Percentiles rank a stretch among this genome's conserved stretches.
Evolutionary conservation across 2,329 filamentous ascomycete species (phyloP).

Genomic region (Saccharata proteae): DNA sequence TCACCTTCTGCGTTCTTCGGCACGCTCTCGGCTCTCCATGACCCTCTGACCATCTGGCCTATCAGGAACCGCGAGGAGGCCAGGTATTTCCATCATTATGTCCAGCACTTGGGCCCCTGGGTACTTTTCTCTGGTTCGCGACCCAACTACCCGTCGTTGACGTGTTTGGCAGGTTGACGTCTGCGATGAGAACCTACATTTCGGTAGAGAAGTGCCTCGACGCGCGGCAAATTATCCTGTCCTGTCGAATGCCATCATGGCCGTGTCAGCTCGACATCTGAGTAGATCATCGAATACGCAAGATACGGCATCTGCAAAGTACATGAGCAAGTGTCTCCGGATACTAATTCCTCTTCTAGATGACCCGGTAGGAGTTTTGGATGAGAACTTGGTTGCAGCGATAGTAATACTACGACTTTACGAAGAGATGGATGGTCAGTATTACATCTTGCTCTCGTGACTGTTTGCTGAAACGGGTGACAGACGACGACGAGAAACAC

Average conservation of each 20-base stretch:
- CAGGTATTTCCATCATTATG: conserved; percentile 4
- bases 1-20: no score
- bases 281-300: conserved; percentile 24
- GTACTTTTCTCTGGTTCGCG: conserved; percentile 1
- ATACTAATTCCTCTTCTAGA: conserved; percentile 35
- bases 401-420: conserved; percentile 39
- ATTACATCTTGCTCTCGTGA: neutral
- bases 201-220: conserved; percentile 35
- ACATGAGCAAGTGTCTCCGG: conserved; percentile 35
- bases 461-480: neutral
- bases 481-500: conserved; percentile 23
- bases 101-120: conserved; percentile 1
- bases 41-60: conserved; percentile 1
- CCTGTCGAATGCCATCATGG: conserved; percentile 35
- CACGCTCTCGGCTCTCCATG: conserved; percentile 1
- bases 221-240: conserved; percentile 35
- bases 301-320: conserved; percentile 33
- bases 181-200: conserved; percentile 16
- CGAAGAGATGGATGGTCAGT: conserved; percentile 30
- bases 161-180: conserved; percentile 1
- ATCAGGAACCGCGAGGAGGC: conserved; percentile 2
- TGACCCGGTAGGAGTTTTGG: conserved; percentile 29
- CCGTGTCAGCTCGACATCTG: conserved; percentile 34
- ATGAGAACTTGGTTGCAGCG: conserved; percentile 35
- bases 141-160: neutral